A percentile compares a stretch with the other conserved stretches of the same genome.
These are phyloP conservation scores for Linum tenue DNA, from an alignment of 345 rosid species.

Conservation along the genomic window DNA sequence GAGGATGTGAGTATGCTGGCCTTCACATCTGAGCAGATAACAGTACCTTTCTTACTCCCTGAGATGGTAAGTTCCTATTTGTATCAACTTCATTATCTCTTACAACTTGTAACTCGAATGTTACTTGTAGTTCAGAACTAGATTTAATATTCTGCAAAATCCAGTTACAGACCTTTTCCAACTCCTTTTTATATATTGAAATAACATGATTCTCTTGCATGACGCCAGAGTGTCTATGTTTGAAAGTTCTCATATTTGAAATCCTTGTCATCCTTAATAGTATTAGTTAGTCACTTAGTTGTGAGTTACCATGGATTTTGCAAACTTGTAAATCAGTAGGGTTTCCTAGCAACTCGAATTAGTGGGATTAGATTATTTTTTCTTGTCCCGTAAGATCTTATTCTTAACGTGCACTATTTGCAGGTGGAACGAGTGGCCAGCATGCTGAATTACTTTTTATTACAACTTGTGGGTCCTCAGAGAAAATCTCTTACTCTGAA, in stretches of 20 bases:
- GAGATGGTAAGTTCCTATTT: constrained; percentile 63
- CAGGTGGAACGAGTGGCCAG: constrained; percentile 96
- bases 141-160: too few species aligned
- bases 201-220: not conserved
- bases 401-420: constrained; percentile 5
- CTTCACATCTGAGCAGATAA: constrained; percentile 90
- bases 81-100: not conserved
- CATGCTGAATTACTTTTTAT: constrained; percentile 92
- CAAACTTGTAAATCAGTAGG: too few species aligned
- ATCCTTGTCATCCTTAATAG: not conserved
- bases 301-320: not conserved
- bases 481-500: constrained; percentile 80
- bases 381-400: not conserved
- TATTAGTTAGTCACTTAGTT: not conserved
- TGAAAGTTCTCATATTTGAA: not conserved
- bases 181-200: not conserved
- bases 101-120: not conserved
- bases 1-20: constrained; percentile 94
- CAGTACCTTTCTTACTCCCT: constrained; percentile 91
- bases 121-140: not conserved
- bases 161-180: too few species aligned
- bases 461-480: constrained; percentile 97
- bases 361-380: not conserved
- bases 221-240: not conserved
- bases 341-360: not conserved